Percentiles rank a stretch among this genome's conserved stretches.
phyloP scores from a whole-genome alignment of 2,329 filamentous ascomycete genomes.

The Botryotinia narcissicola region DNA sequence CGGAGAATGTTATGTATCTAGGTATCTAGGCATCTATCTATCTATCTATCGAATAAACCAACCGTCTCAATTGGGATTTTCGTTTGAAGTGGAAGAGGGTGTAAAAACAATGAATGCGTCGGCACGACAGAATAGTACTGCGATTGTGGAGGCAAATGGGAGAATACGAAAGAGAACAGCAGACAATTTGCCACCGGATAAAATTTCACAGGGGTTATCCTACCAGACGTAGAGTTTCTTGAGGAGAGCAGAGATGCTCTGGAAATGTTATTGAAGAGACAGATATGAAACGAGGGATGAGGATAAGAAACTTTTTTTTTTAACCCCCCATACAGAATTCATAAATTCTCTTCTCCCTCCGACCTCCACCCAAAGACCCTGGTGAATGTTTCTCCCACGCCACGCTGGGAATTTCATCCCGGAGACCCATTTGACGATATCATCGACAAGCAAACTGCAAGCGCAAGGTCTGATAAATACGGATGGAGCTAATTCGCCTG shows the following conservation, averaged over 20 bases:
- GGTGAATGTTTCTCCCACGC: neutral
- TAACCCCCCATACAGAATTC: neutral
- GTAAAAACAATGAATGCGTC: neutral
- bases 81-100: neutral
- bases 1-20: too few species aligned
- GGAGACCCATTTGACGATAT: neutral
- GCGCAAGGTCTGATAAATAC: neutral
- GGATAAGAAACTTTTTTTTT: too few species aligned
- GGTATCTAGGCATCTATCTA: too few species aligned
- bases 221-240: neutral
- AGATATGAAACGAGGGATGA: too few species aligned
- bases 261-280: neutral
- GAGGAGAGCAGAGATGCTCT: too few species aligned
- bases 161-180: too few species aligned
- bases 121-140: neutral
- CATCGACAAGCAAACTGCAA: neutral
- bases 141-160: neutral
- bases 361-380: neutral
- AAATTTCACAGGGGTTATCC: neutral
- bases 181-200: neutral
- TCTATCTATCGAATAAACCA: too few species aligned
- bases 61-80: neutral
- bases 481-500: neutral
- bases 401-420: neutral
- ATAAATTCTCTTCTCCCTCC: neutral